Evolutionary conservation across 1,284 basidiomycete species (phyloP).

Genomic region (Fistulina hepatica): DNA sequence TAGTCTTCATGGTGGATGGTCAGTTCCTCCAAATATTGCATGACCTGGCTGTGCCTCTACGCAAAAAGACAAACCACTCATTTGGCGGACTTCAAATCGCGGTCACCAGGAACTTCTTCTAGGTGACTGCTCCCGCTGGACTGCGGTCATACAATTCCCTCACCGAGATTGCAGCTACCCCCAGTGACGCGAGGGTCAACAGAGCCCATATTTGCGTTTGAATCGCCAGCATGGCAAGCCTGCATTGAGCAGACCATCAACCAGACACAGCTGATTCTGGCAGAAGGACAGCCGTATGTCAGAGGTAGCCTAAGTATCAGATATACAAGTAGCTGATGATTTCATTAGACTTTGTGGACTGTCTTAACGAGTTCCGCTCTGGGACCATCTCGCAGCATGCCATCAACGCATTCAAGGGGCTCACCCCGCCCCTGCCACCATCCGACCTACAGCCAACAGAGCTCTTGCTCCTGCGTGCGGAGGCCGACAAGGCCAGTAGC

Average conservation of each 20-base stretch:
- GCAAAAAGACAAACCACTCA: constrained; percentile 49
- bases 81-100: constrained; percentile 86
- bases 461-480: constrained; percentile 26
- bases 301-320: not conserved
- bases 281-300: constrained; percentile 39
- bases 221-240: constrained; percentile 61
- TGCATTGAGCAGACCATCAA: constrained; percentile 62
- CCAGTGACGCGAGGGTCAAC: constrained; percentile 39
- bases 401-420: constrained; percentile 14
- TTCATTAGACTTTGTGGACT: constrained; percentile 51
- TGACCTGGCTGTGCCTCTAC: constrained; percentile 31
- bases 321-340: not conserved
- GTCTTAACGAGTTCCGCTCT: constrained; percentile 32
- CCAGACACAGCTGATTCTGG: constrained; percentile 65
- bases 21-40: constrained; percentile 62
- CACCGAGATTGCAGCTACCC: no score
- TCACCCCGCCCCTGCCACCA: constrained; percentile 16
- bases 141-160: no score
- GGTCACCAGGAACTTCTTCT: constrained; percentile 82
- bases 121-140: no score
- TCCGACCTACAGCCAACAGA: constrained; percentile 25
- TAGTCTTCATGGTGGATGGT: constrained; percentile 84
- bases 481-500: constrained; percentile 27
- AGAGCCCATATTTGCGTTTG: constrained; percentile 56
- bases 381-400: constrained; percentile 16